Conservation (phyloP, 2,329 filamentous ascomycete species). For the Arthrobotrys conoides region DNA sequence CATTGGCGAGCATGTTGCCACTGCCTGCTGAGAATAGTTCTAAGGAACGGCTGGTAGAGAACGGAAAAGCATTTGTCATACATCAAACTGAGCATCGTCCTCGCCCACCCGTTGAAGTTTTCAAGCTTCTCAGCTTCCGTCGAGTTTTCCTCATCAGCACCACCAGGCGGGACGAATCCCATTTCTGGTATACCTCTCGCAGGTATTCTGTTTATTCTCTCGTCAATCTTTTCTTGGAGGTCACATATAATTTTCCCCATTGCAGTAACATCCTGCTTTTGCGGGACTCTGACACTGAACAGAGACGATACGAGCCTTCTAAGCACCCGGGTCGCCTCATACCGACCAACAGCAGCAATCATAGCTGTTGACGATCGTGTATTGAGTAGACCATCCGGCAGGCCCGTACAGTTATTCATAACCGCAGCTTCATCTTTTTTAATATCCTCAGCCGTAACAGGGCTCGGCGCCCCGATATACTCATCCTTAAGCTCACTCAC, state of each 20-base stretch:
- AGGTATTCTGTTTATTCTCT: constrained; percentile 63
- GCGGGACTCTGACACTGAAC: constrained; percentile 62
- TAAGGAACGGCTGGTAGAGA: constrained; percentile 63
- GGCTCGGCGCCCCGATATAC: constrained; percentile 61
- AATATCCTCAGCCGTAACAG: constrained; percentile 44
- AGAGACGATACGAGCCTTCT: constrained; percentile 62
- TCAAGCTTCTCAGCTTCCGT: constrained; percentile 59
- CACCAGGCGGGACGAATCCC: constrained; percentile 62
- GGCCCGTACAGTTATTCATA: constrained; percentile 52
- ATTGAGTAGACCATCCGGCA: constrained; percentile 54
- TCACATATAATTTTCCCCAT: constrained; percentile 63
- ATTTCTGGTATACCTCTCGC: constrained; percentile 64
- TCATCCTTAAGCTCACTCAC: constrained; percentile 63
- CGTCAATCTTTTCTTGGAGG: constrained; percentile 63
- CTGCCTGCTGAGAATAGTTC: constrained; percentile 63
- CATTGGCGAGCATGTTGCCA: constrained; percentile 63
- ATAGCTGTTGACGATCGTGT: constrained; percentile 62
- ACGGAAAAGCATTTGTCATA: constrained; percentile 64
- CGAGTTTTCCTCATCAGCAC: constrained; percentile 48
- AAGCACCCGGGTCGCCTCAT: constrained; percentile 62
- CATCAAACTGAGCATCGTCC: constrained; percentile 64
- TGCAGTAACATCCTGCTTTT: constrained; percentile 62
- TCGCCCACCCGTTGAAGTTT: constrained; percentile 64
- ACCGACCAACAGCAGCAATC: constrained; percentile 64
- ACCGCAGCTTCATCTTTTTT: constrained; percentile 51